These are phyloP conservation scores for Passiflora organensis DNA, from an alignment of 345 rosid species.

Conservation along the genomic window DNA sequence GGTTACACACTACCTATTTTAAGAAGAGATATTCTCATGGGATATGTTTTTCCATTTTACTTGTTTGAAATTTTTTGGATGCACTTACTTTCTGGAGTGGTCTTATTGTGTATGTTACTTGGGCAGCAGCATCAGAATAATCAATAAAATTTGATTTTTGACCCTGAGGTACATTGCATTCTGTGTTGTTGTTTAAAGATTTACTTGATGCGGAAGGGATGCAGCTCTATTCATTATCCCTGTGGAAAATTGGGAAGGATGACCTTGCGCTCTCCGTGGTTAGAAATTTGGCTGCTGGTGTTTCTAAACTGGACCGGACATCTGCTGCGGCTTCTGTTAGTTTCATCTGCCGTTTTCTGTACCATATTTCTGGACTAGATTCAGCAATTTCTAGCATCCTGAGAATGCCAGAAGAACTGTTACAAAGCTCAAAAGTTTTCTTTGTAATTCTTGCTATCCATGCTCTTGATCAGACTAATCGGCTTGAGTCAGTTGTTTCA, in stretches of 20 bases:
- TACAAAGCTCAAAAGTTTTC: conserved; percentile 63
- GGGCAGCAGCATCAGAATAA: background rate
- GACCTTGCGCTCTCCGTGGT: conserved; percentile 59
- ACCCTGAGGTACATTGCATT: conserved; percentile 2
- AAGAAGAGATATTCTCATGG: background rate
- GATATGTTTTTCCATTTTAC: background rate
- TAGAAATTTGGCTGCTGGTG: conserved; percentile 49
- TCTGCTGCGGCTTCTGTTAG: conserved; percentile 59
- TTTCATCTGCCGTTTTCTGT: conserved; percentile 76
- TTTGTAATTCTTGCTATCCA: conserved; percentile 63
- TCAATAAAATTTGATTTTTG: background rate
- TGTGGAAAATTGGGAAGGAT: conserved; percentile 75
- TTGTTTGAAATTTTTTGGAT: background rate
- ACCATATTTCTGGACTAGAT: conserved; percentile 68
- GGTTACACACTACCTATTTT: background rate
- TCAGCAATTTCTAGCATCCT: conserved; percentile 59
- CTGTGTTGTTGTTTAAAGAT: conserved; percentile 36
- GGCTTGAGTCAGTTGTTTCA: conserved; percentile 58
- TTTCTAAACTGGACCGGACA: conserved; percentile 52
- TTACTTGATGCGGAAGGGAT: conserved; percentile 63
- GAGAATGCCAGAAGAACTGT: conserved; percentile 68
- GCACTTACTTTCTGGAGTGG: background rate
- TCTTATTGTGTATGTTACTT: background rate
- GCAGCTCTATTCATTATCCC: conserved; percentile 75
- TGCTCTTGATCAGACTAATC: conserved; percentile 65